Evolutionary conservation across 306 rosid species (phyloP).

Genomic region (Prosopis cineraria): DNA sequence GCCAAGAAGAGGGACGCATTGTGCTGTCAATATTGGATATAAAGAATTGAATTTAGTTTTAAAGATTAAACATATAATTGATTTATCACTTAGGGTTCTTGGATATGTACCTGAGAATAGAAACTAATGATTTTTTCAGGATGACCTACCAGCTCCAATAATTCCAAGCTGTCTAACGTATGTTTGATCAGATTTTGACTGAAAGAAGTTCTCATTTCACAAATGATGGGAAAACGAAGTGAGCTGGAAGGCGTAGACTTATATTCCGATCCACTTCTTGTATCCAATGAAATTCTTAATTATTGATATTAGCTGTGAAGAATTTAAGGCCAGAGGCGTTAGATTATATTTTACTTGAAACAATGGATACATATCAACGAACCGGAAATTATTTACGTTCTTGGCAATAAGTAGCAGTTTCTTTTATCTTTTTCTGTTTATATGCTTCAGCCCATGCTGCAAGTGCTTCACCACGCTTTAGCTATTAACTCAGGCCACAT

Average conservation of each 20-base stretch:
- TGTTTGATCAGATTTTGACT: background rate
- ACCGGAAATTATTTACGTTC: background rate
- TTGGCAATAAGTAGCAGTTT: background rate
- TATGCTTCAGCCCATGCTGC: too few species aligned
- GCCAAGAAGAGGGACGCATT: background rate
- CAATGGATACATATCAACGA: background rate
- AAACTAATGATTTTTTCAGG: background rate
- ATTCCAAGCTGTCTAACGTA: background rate
- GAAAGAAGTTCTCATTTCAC: background rate
- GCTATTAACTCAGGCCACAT: too few species aligned
- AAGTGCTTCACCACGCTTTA: too few species aligned
- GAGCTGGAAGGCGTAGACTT: background rate
- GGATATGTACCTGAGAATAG: background rate
- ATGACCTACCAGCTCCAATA: background rate
- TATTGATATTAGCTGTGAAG: background rate
- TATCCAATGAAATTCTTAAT: background rate
- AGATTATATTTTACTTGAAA: background rate
- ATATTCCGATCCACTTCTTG: background rate
- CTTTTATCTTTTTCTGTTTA: background rate
- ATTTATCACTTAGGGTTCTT: background rate
- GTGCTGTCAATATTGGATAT: background rate
- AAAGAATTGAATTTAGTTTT: background rate
- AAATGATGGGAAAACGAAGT: background rate
- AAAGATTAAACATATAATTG: background rate
- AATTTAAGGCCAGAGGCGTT: background rate